Base-by-base conservation (phyloP, 139 green algal genomes). In the Desmodesmus armatus region DNA sequence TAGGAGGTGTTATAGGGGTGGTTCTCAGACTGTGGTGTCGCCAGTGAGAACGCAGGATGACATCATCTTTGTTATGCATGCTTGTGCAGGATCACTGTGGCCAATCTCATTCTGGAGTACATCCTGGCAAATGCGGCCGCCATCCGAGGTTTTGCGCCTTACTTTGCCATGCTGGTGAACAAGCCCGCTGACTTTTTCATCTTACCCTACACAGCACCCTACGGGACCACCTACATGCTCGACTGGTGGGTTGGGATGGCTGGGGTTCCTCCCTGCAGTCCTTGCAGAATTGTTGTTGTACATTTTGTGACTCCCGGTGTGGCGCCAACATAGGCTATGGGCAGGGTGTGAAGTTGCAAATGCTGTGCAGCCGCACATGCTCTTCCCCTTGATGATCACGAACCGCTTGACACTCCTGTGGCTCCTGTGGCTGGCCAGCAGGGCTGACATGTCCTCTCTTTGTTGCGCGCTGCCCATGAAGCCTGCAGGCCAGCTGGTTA, bases 91-190 rank as follows among this genome's bases (percentile, higher is more conserved):
- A 70, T 75, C 11, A 74, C 77, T 6, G 77, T 73, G 25, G 58
- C 77, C 63, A 96, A 94, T 74, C 78, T 96, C 15, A 87, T 94
- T 1, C 78, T 96, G 29, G 93, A 96, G 43, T 95, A 96, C 77
- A 89, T 93, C n/a, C 82, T 96, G 70, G 88, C 90, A 9, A 87
- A 87, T 44, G 93, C 93, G 0, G 93, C 91, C 0, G 87, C 92
- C 21, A 90, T 89, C 3, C 89, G 93, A 2, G 89, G 89, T 33
- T 95, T 94, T 75, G 85, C 91, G 0, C 90, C 88, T 17, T 96
- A 96, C 84, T 89, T 94, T 53, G 89, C 90, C 49, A 58, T 77
- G 35, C 86, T 90, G 9, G 40, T 87, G 39, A 79, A 80, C n/a
- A 25, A 49, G 31, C 13, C 27, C 5, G 29, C 9, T 7, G 58